phyloP scores from a whole-genome alignment of 2,329 filamentous ascomycete species.

The Chaetomium sp. region DNA sequence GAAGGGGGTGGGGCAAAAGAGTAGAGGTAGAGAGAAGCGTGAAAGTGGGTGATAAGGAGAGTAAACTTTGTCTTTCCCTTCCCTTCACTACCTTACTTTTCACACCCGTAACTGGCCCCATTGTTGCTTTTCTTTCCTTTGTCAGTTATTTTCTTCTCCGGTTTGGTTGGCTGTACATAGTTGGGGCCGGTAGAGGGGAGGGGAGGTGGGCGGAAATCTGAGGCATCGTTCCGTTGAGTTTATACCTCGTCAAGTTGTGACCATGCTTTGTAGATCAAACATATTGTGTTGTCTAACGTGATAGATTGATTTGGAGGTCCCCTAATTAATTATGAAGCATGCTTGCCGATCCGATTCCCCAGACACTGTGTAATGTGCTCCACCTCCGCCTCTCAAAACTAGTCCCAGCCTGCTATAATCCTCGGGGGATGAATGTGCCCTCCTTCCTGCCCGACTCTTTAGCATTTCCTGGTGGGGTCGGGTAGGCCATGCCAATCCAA shows the following conservation, averaged over 20 bases:
- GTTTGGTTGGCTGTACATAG: conserved; percentile 4
- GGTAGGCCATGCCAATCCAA: too few relatives aligned
- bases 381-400: too few relatives aligned
- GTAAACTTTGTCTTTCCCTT: too few relatives aligned
- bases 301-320: too few relatives aligned
- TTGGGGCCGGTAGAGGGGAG: neutral
- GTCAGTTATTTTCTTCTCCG: neutral
- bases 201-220: neutral
- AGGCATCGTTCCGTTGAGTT: neutral
- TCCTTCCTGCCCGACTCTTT: too few relatives aligned
- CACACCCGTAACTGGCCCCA: too few relatives aligned
- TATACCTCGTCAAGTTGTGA: neutral
- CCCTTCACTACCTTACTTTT: neutral
- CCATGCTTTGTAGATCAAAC: neutral
- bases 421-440: too few relatives aligned
- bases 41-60: too few relatives aligned
- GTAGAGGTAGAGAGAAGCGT: too few relatives aligned
- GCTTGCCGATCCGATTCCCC: neutral
- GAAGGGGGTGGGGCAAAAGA: conserved; percentile 1
- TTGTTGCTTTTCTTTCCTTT: neutral
- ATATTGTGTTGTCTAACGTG: neutral
- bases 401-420: too few relatives aligned
- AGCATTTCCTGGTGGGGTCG: too few relatives aligned
- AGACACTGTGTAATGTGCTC: neutral
- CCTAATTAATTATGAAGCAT: neutral